A percentile compares a stretch with the other conserved stretches of the same genome.
phyloP scores from a whole-genome alignment of 2,329 filamentous ascomycete species.

The Aspergillus sp. region DNA sequence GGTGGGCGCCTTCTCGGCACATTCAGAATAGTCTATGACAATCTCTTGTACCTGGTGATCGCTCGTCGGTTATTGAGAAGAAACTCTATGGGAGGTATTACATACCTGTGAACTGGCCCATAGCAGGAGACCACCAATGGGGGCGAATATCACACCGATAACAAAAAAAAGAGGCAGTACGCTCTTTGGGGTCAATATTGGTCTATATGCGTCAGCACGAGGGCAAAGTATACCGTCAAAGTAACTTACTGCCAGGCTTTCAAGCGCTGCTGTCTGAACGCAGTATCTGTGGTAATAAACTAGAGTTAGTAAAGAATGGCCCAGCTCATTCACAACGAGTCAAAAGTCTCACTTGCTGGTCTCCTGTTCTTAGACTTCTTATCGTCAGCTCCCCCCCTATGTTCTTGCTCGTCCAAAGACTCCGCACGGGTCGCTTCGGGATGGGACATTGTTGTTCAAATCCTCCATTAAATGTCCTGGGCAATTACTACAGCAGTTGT shows the following conservation, averaged over 20 bases:
- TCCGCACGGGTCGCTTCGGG: constrained; percentile 43
- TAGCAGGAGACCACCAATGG: constrained; percentile 82
- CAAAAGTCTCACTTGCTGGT: constrained; percentile 71
- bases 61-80: neutral
- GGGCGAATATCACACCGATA: constrained; percentile 88
- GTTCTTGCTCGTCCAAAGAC: constrained; percentile 49
- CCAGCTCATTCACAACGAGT: no score
- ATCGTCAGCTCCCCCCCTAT: constrained; percentile 47
- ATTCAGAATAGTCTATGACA: constrained; percentile 85
- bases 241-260: constrained; percentile 91
- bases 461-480: neutral
- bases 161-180: constrained; percentile 88
- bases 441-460: constrained; percentile 45
- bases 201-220: constrained; percentile 55
- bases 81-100: neutral
- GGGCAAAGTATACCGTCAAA: no score
- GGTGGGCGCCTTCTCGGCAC: constrained; percentile 56
- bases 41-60: constrained; percentile 79
- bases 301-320: constrained; percentile 9
- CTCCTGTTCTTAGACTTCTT: constrained; percentile 90
- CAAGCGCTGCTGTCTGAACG: constrained; percentile 92
- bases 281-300: constrained; percentile 68
- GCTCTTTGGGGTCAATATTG: constrained; percentile 92
- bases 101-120: constrained; percentile 80
- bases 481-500: neutral